These are phyloP conservation scores for Lagenidium sp. DNA, from an alignment of 352 stramenopile species.

Conservation along the genomic window DNA sequence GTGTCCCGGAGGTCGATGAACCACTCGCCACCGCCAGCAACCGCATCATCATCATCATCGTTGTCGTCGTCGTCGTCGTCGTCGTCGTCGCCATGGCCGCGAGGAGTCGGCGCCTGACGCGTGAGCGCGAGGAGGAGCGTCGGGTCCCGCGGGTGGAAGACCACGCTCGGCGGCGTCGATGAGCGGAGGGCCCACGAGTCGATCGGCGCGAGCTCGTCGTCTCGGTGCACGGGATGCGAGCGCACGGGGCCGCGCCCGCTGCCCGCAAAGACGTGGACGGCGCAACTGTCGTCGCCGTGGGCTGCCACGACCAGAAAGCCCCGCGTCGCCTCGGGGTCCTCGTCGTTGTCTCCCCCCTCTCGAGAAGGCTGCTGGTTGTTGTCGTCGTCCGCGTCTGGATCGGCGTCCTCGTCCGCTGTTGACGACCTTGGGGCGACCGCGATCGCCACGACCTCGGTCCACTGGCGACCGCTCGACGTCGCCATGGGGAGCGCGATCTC, in stretches of 20 bases:
- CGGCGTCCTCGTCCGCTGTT: background rate
- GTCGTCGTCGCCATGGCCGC: no score
- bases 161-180: background rate
- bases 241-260: no score
- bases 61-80: background rate
- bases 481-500: slow-evolving; percentile 2
- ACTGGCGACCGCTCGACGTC: background rate
- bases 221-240: background rate
- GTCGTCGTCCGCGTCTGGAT: no score
- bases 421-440: slow-evolving; percentile 2
- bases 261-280: no score
- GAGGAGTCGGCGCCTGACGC: no score
- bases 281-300: background rate
- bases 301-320: background rate
- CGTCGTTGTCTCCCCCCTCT: no score
- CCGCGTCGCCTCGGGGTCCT: background rate
- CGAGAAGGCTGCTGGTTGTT: no score
- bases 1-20: background rate
- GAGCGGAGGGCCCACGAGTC: background rate
- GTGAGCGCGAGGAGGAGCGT: background rate
- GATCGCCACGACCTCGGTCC: slow-evolving; percentile 1
- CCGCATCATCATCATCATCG: background rate
- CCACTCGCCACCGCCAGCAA: background rate
- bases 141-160: background rate
- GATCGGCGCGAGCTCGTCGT: background rate